Evolutionary conservation across 78 protist genomes (phyloP).

Genomic region (Monocercomonoides exilis): DNA sequence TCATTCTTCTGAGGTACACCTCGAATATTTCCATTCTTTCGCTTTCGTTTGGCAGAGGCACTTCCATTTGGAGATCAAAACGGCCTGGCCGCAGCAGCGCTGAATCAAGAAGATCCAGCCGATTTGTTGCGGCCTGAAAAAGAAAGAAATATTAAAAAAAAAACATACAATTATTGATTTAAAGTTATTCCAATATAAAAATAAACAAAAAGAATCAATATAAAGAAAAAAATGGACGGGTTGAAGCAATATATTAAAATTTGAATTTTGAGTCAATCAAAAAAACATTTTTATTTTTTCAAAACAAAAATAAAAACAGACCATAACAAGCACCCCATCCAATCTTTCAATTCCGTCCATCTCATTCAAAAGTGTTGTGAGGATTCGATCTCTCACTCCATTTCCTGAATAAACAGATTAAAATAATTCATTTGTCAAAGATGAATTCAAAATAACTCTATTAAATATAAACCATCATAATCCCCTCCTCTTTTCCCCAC

Average conservation of each 20-base stretch:
- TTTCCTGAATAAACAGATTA: too few relatives aligned
- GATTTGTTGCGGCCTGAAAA: constrained; percentile 23
- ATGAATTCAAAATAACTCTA: too few relatives aligned
- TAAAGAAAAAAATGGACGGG: too few relatives aligned
- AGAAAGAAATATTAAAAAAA: background rate
- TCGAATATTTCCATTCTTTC: constrained; percentile 33
- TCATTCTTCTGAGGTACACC: constrained; percentile 29
- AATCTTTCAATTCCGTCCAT: constrained; percentile 69
- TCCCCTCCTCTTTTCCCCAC: constrained; percentile 44
- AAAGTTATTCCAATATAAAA: too few relatives aligned
- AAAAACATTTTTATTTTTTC: too few relatives aligned
- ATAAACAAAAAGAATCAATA: too few relatives aligned
- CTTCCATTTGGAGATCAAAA: constrained; percentile 40
- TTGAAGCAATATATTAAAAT: too few relatives aligned
- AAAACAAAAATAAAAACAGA: background rate
- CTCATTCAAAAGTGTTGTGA: constrained; percentile 59
- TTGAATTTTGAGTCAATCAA: too few relatives aligned
- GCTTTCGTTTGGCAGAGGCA: constrained; percentile 30
- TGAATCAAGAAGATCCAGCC: constrained; percentile 56
- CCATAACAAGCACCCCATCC: constrained; percentile 26
- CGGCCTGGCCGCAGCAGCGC: constrained; percentile 66
- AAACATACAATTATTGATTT: background rate
- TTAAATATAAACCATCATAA: too few relatives aligned
- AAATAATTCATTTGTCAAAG: too few relatives aligned
- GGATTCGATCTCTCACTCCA: constrained; percentile 35